These are phyloP conservation scores for Sporobolomyces phaffii DNA, from an alignment of 768 basidiomycete species.

Conservation along the genomic window DNA sequence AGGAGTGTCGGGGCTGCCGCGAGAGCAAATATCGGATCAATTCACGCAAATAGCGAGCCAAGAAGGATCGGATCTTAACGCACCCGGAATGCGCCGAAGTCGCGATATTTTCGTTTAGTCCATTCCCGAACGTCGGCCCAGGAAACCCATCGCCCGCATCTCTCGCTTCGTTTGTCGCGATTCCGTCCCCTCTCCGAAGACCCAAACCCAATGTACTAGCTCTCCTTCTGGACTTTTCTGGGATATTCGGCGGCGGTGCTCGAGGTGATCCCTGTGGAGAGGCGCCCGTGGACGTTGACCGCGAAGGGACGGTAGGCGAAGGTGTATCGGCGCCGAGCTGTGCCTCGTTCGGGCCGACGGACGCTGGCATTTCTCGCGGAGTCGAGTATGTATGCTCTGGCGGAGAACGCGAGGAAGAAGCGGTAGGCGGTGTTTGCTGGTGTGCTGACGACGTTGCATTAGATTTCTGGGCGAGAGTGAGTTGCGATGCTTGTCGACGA, in stretches of 20 bases:
- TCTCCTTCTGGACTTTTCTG: constrained; percentile 16
- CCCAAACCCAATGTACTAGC: constrained; percentile 5
- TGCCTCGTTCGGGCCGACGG: no score
- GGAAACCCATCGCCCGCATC: background rate
- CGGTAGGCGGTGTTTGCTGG: background rate
- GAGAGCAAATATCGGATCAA: background rate
- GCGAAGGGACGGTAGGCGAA: no score
- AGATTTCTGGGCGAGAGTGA: background rate
- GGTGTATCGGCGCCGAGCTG: no score
- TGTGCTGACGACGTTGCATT: background rate
- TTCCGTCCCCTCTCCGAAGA: background rate
- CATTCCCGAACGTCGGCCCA: background rate
- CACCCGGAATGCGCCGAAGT: no score
- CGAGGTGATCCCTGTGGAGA: constrained; percentile 6
- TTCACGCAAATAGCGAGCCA: no score
- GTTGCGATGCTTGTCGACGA: background rate
- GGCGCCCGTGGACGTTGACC: no score
- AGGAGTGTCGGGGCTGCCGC: background rate
- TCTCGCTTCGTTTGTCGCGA: background rate
- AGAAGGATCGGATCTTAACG: no score
- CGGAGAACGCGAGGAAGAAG: background rate
- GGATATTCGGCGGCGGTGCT: constrained; percentile 21
- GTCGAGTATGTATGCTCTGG: no score
- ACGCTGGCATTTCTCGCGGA: no score
- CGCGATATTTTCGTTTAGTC: background rate